Evolutionary conservation across 306 rosid species (phyloP), one percentile per base, ranked within the genome.

Genomic region (Arachis hypogaea): DNA sequence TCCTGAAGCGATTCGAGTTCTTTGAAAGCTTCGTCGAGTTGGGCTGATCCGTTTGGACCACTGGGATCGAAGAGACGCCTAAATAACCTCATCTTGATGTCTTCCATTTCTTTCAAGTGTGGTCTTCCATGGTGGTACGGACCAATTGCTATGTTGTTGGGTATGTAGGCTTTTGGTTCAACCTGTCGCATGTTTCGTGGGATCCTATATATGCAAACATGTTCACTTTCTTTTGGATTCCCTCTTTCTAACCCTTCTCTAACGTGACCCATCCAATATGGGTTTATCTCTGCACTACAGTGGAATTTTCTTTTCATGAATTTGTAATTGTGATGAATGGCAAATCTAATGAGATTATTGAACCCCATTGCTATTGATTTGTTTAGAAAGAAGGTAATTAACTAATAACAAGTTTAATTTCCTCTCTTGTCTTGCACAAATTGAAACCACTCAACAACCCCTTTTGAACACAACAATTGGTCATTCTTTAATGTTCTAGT

Each of bases 121-220:
- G 55, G 71, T 57, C 9, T 14, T 50, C 82, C 75, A 11, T 77
- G 65, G 60, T 83, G 84, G 61, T 50, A 83, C 1, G 82, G 82
- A 42, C 87, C 82, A 3, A 83, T 76, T 33, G 87, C 80, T 40
- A 76, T 56, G 73, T 80, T 80, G 77, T 57, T 63, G 3, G 84
- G 84, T 80, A 1, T 64, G 63, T 69, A 80, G n/a, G 84, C 84
- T 69, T 69, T 75, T 11, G 73, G 59, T 57, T 61, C 69, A 0
- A 57, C 77, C 9, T 5, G 11, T 0, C 11, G 50, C 68, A 80
- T 63, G 68, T 40, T 69, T 12, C 69, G 11, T 46, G 80, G 84
- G 0, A 75, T 57, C 7, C 16, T 75, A 49, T 80, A 75, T 69
- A 80, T 80, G 84, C 84, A 80, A 3, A 77, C 49, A 9, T 1